Evolutionary conservation across 495 filamentous ascomycete genomes (phyloP).

Genomic region (Jackrogersella multiformis): DNA sequence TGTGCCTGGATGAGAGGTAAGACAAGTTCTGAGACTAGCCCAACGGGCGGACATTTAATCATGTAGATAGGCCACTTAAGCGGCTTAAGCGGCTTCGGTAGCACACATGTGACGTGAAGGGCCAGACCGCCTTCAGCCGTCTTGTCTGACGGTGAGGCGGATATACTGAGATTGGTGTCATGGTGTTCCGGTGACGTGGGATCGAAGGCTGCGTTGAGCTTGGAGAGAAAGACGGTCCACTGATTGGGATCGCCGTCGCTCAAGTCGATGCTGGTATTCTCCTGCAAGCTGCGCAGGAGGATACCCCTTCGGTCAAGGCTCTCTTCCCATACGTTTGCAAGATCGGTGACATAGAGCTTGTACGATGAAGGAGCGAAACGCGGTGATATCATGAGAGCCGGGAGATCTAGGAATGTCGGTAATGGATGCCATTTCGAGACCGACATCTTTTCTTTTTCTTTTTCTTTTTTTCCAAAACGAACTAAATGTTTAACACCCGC

Average conservation of each 20-base stretch:
- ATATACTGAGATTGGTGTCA: slow-evolving; percentile 51
- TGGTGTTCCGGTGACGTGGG: slow-evolving; percentile 47
- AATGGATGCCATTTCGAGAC: slow-evolving; percentile 42
- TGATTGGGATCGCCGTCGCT: slow-evolving; percentile 75
- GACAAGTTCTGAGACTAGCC: slow-evolving; percentile 68
- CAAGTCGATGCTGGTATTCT: slow-evolving; percentile 84
- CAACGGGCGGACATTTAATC: slow-evolving; percentile 60
- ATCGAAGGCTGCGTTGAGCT: slow-evolving; percentile 71
- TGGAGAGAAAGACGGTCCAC: slow-evolving; percentile 74
- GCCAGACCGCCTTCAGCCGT: slow-evolving; percentile 54
- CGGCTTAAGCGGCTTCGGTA: slow-evolving; percentile 73
- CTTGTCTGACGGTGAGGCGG: slow-evolving; percentile 29
- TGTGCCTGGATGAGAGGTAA: slow-evolving; percentile 73
- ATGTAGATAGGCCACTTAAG: slow-evolving; percentile 75
- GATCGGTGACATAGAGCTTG: slow-evolving; percentile 80
- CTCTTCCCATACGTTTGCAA: slow-evolving; percentile 87
- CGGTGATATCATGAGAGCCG: slow-evolving; percentile 55
- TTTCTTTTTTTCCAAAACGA: too few relatives aligned
- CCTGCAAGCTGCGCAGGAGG: slow-evolving; percentile 68
- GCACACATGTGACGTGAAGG: slow-evolving; percentile 65
- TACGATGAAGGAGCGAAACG: slow-evolving; percentile 64
- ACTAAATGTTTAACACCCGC: too few relatives aligned
- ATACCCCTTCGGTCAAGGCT: slow-evolving; percentile 69
- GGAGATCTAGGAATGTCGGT: slow-evolving; percentile 47
- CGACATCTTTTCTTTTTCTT: slow-evolving; percentile 16